Percentiles rank a stretch among this genome's conserved stretches.
These are phyloP conservation scores for Dioscorea cayenensis DNA, from an alignment of 116 monocot species.

Conservation along the genomic window DNA sequence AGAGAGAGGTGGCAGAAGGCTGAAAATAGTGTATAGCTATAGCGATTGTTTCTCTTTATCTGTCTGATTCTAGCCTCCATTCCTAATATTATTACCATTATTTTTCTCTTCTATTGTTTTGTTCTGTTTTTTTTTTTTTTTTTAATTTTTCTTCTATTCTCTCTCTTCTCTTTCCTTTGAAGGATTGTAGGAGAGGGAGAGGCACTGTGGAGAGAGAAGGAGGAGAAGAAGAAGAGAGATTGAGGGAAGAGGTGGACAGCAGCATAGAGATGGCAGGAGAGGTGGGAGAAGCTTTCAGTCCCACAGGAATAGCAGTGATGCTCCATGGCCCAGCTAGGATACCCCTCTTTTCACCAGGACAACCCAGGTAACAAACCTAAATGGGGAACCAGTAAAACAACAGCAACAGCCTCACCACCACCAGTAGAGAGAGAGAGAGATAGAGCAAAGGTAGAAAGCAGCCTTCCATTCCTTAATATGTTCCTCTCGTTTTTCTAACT, in stretches of 20 bases:
- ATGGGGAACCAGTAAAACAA: background rate
- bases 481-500: background rate
- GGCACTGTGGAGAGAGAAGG: slow-evolving; percentile 16
- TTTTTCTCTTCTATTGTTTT: background rate
- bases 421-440: background rate
- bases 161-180: slow-evolving; percentile 49
- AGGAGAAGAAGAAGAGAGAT: slow-evolving; percentile 4
- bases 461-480: background rate
- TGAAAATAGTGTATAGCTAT: slow-evolving; percentile 20
- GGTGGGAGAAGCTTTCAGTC: slow-evolving; percentile 37
- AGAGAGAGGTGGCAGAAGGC: background rate
- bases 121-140: no score
- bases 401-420: background rate
- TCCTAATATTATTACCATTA: background rate
- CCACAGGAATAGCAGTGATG: slow-evolving; percentile 50
- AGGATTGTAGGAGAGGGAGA: slow-evolving; percentile 42
- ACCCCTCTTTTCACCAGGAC: slow-evolving; percentile 12
- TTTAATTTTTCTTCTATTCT: background rate
- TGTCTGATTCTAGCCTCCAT: slow-evolving; percentile 23
- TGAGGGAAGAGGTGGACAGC: slow-evolving; percentile 22
- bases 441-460: background rate
- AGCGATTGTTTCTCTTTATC: slow-evolving; percentile 39
- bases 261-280: slow-evolving; percentile 35
- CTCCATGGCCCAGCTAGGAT: slow-evolving; percentile 14
- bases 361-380: slow-evolving; percentile 6